Base-by-base conservation (phyloP, 441 rosid genomes). In the Codiaeum variegatum region DNA sequence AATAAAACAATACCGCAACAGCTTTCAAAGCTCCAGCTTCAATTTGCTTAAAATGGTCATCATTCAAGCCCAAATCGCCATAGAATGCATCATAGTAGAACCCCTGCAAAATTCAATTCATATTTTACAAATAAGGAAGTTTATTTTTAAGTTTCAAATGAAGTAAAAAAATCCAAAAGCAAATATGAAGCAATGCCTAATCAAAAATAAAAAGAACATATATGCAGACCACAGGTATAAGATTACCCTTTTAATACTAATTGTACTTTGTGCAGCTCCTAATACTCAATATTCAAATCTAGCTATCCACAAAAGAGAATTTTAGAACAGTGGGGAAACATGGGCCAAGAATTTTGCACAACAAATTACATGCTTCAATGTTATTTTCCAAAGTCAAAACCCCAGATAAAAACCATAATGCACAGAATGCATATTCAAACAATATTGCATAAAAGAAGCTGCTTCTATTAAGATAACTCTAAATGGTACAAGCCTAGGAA, bases 21-120 rank as follows among this genome's bases (percentile, higher is more conserved):
- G 94, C 98, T 86, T 88, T 90, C 29, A 66, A 19, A 54, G 96
- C 97, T 38, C 84, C 92, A 8, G 84, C 78, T 60, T 88, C 89
- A 64, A 94, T 94, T 69, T 81, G 75, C 77, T 88, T 87, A 76
- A 94, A 93, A 76, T 93, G 96, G 56, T 88, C 91, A 11, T 90
- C 97, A 66, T 89, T 96, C 79, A 96, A 79, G 28, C 97, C 91
- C 81, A 91, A 80, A 11, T 91, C 96, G 32, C 91, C 94, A 78
- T 96, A 96, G 86, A 84, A 89, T 58, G 88, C 99, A 84, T 96
- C 99, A 75, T 96, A 93, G 78, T 90, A 96, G 82, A 96, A 96
- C 55, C 99, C 99, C 98, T 96, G 86, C 67, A 80, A 67, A 7
- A 31, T 46, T 36, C n/a, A 47, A 40, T 55, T 44, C 18, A 28